Evolutionary conservation across 192 early-diverging fungal species (phyloP).

Genomic region (Coemansia sp.): DNA sequence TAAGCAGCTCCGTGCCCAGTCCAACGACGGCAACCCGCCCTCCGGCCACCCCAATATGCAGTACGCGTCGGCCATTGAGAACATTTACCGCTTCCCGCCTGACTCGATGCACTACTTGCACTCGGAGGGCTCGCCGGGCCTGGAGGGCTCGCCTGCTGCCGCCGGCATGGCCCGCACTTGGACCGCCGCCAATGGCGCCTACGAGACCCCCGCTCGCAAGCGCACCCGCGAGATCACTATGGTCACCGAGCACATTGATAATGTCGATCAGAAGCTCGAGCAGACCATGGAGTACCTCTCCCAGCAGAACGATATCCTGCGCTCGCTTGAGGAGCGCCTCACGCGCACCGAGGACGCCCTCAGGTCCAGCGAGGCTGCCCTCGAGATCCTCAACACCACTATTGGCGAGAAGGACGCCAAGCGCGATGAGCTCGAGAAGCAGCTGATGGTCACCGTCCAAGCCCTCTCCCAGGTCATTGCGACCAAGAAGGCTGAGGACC

Average conservation of each 20-base stretch:
- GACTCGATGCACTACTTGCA: slow-evolving; percentile 41
- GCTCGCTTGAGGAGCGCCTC: slow-evolving; percentile 48
- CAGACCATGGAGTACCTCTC: slow-evolving; percentile 44
- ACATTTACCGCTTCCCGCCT: slow-evolving; percentile 56
- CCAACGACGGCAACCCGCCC: slow-evolving; percentile 59
- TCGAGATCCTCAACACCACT: slow-evolving; percentile 44
- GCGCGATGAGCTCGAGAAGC: slow-evolving; percentile 56
- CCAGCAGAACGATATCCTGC: slow-evolving; percentile 51
- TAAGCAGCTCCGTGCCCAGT: slow-evolving; percentile 69
- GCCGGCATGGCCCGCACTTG: slow-evolving; percentile 37
- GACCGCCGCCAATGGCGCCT: slow-evolving; percentile 55
- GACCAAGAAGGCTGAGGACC: slow-evolving; percentile 49
- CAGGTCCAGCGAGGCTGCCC: slow-evolving; percentile 43
- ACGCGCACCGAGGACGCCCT: slow-evolving; percentile 49
- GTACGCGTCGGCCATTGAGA: slow-evolving; percentile 51
- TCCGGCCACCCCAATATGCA: slow-evolving; percentile 36
- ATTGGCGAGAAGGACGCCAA: slow-evolving; percentile 51
- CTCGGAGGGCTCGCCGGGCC: slow-evolving; percentile 37
- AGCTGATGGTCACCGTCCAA: slow-evolving; percentile 56
- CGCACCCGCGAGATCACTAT: slow-evolving; percentile 42
- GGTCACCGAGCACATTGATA: slow-evolving; percentile 47
- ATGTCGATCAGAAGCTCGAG: slow-evolving; percentile 51
- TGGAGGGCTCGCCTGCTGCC: slow-evolving; percentile 20
- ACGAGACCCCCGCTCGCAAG: slow-evolving; percentile 57
- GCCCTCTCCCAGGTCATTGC: slow-evolving; percentile 54